Conservation (phyloP, 371 early-diverging fungal species). For the Batkoa obscura region DNA sequence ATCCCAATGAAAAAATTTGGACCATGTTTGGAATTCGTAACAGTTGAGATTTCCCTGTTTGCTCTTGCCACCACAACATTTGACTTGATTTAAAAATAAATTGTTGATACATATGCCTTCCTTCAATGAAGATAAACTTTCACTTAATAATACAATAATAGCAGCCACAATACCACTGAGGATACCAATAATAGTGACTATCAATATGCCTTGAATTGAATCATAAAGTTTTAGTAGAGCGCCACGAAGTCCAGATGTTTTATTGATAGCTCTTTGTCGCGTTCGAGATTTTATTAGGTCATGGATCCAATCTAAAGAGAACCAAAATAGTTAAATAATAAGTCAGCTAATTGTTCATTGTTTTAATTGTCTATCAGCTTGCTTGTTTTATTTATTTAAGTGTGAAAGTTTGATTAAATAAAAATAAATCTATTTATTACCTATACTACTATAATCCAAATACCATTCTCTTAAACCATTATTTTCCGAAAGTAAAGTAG, state of each 20-base stretch:
- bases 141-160: constrained; percentile 61
- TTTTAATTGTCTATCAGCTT: too few species aligned
- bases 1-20: constrained; percentile 6
- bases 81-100: constrained; percentile 84
- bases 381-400: too few species aligned
- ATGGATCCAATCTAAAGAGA: constrained; percentile 63
- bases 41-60: constrained; percentile 13
- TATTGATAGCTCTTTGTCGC: constrained; percentile 31
- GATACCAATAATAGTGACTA: constrained; percentile 57
- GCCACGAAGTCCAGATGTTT: constrained; percentile 21
- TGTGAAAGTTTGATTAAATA: background rate
- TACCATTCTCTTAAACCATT: constrained; percentile 40
- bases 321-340: constrained; percentile 9
- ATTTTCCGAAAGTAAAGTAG: constrained; percentile 24
- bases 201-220: constrained; percentile 68
- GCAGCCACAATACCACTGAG: constrained; percentile 66
- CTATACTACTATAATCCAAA: constrained; percentile 48
- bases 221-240: constrained; percentile 43
- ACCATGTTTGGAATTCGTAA: constrained; percentile 19
- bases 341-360: constrained; percentile 8
- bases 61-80: constrained; percentile 71
- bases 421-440: constrained; percentile 22
- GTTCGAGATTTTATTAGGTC: constrained; percentile 68
- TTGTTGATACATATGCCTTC: constrained; percentile 64
- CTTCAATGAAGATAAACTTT: constrained; percentile 69